A percentile compares a stretch with the other conserved stretches of the same genome.
Evolutionary conservation across 164 flowering plant species (phyloP).

Genomic region (Hamamelis virginiana): DNA sequence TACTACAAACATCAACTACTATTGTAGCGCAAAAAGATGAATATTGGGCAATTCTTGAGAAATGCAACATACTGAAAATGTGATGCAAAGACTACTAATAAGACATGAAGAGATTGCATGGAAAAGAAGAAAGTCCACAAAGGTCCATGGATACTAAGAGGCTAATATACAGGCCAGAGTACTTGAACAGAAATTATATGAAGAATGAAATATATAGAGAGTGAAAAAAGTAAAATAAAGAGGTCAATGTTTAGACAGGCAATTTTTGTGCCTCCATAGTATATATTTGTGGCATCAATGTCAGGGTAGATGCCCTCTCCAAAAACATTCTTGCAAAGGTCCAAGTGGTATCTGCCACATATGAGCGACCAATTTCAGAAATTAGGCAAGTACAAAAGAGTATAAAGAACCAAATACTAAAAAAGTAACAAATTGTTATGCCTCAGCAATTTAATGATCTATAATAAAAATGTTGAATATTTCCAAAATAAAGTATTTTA

Average conservation of each 20-base stretch:
- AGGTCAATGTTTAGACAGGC: conserved; percentile 48
- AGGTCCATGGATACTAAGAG: not conserved
- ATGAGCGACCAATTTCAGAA: not conserved
- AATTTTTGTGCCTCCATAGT: conserved; percentile 89
- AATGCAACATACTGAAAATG: no score
- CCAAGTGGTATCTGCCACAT: conserved; percentile 80
- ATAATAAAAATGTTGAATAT: no score
- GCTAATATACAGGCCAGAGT: not conserved
- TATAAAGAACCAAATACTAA: conserved; percentile 1
- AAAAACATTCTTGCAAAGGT: conserved; percentile 90
- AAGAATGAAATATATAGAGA: not conserved
- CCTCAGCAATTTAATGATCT: not conserved
- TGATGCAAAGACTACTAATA: no score
- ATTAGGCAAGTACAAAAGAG: not conserved
- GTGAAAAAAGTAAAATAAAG: not conserved
- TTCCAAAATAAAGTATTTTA: no score
- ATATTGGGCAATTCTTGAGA: no score
- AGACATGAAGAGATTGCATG: no score
- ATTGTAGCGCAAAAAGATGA: no score
- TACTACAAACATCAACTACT: no score
- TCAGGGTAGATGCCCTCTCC: conserved; percentile 86
- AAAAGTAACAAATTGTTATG: not conserved
- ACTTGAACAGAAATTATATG: not conserved
- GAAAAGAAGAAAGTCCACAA: not conserved
- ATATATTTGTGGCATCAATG: conserved; percentile 75